phyloP scores from a whole-genome alignment of 148 eudicot genomes.

The Rheum nobile region DNA sequence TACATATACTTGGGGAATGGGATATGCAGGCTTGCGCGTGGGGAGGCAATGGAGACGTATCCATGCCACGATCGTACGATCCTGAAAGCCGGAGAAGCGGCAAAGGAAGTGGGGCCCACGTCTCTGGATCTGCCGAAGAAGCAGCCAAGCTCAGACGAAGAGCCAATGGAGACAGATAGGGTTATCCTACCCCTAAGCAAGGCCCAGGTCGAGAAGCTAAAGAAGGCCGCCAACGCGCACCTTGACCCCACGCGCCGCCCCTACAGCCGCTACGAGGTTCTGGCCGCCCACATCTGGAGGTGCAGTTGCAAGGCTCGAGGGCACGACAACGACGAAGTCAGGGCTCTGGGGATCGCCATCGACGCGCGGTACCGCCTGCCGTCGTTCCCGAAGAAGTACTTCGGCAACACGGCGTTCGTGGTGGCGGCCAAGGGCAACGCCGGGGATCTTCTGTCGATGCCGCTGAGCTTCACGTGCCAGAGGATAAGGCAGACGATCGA shows the following conservation, averaged over 20 bases:
- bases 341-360: slow-evolving; percentile 15
- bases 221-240: slow-evolving; percentile 16
- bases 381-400: slow-evolving; percentile 33
- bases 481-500: slow-evolving; percentile 24
- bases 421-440: slow-evolving; percentile 7
- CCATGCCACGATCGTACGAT: slow-evolving; percentile 4
- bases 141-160: neutral
- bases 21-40: neutral
- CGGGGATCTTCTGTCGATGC: slow-evolving; percentile 23
- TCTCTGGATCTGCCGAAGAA: neutral
- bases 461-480: slow-evolving; percentile 22
- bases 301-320: slow-evolving; percentile 26
- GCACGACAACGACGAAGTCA: slow-evolving; percentile 13
- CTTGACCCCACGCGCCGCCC: neutral
- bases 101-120: neutral
- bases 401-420: slow-evolving; percentile 32
- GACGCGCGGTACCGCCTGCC: slow-evolving; percentile 30
- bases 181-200: slow-evolving; percentile 15
- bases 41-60: slow-evolving; percentile 3
- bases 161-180: neutral
- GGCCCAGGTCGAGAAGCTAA: slow-evolving; percentile 22
- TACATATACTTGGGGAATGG: neutral
- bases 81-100: neutral
- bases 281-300: slow-evolving; percentile 38
- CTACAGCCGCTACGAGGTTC: slow-evolving; percentile 31